Evolutionary conservation across 1,284 basidiomycete species (phyloP), one percentile per base, ranked within the genome.

Genomic region (Phaffia rhodozyma): DNA sequence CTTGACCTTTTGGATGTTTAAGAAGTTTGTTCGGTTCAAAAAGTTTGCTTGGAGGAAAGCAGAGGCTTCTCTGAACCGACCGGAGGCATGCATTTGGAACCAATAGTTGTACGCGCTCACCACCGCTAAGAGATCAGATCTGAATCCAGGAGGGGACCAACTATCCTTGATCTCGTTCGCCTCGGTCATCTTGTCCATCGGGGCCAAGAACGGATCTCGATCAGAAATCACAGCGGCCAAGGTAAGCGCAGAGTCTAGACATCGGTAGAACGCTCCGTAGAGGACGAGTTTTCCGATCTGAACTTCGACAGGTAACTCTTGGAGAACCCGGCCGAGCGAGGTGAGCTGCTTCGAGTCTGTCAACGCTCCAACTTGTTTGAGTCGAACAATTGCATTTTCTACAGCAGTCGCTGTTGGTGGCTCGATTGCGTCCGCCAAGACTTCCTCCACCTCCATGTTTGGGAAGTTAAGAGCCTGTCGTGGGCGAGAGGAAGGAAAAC

Each of bases 181-280:
- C 71, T 79, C 72, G 6, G 68, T 68, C 70, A 78, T 77, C 47
- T 76, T 67, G 4, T 74, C 68, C 32, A 83, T 76, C 0, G 92
- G 92, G 0, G 86, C 83, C 60, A 94, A 76, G 80, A 97, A 97
- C 3, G 92, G 91, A 70, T 94, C 91, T 49, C 92, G 85, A 71
- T 88, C 89, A 11, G 89, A 87, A 69, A 96, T 76, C 69, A 96
- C 87, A 1, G 92, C 90, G 5, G 92, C 91, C 51, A 97, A 81
- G 3, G 89, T 90, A 59, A 97, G 77, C 0, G 91, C 90, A 54
- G 87, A 85, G 72, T 96, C 90, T 61, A 97, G 79, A 75, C 92
- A 97, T 65, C 88, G 84, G 84, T 96, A 96, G 79, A 97, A 91
- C 69, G 87, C 86, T 49, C 92, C 93, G 73, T 86, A 90, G 1